Base-by-base conservation (phyloP, 1,284 basidiomycete genomes). In the Pseudomicrostroma phylloplanum region DNA sequence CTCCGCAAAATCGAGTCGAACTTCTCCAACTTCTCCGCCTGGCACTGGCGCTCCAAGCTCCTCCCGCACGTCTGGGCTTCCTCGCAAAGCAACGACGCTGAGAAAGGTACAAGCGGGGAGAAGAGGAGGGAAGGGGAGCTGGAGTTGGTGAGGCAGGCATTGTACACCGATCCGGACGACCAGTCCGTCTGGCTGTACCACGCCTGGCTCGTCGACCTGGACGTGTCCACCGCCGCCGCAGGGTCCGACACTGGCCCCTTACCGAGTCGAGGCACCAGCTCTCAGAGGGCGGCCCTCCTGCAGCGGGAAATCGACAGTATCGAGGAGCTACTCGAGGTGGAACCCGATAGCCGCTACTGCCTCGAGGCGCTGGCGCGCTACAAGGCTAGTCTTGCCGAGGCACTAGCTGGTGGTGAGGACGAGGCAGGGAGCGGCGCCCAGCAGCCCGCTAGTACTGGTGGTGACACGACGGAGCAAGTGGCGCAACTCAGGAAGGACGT, bases 111-210 rank as follows among this genome's bases (percentile, higher is more conserved):
- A 68, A 85, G 84, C 30, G 86, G 85, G 72, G 86, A 89, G 71
- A 82, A 86, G 76, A 90, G 90, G 87, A 68, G 59, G 83, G 71
- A 23, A 19, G 46, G 12, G 13, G 96, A 98, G 76, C 90, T 94
- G 73, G 91, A 94, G 55, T 83, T 96, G 12, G 88, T 96, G 21
- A 86, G 88, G 68, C 92, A 96, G 74, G 96, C 94, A 0, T 86
- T 98, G 81, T 99, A 92, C 81, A 96, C 93, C 0, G 94, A 97
- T 77, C 96, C 96, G 0, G 86, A 86, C 56, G 96, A 98, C 80
- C 92, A 96, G 80, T 92, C 90, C 65, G 91, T 91, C 0, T 99
- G 96, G 96, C 86, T 97, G 60, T 98, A 98, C 79, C 96, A 98
- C 76, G 86, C 91, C 17, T 98, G 94, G 93, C 84, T 99, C 0